Evolutionary conservation across 768 basidiomycete genomes (phyloP), one percentile per base, ranked within the genome.

Genomic region (Podaxis carcinomalis): DNA sequence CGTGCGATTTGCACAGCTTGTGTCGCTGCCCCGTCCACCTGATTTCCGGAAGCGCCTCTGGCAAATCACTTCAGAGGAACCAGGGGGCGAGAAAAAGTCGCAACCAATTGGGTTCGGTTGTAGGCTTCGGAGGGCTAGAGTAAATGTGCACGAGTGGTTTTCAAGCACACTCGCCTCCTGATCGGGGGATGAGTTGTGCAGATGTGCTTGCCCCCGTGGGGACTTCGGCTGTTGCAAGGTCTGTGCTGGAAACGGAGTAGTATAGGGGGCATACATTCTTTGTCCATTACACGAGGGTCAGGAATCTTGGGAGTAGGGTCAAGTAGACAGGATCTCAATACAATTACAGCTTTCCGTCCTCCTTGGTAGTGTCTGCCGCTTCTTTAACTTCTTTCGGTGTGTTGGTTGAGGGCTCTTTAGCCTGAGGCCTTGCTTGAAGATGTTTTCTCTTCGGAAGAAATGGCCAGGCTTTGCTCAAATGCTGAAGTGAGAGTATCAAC

Each of bases 191-290:
- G 78, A 85, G 77, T 79, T 78, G 82, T 75, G 73, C 67, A 69
- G 67, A 70, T 76, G 80, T 80, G 68, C 65, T 52, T 64, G 69
- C 87, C 87, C 81, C 84, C 85, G 83, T 86, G 86, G 87, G 89
- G 89, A 90, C 89, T 88, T 84, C 80, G 80, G 80, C 86, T 82
- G 77, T 74, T 83, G 89, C 86, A 74, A 90, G 89, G 87, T 67
- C 67, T 70, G 84, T 91, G 89, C 86, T 77, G 83, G 87, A 79
- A 74, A 68, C 75, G 81, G 88, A 75, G 89, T 91, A 90, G 89
- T 91, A 91, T 90, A 77, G 85, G 88, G 78, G 85, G 89, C 88
- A 72, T 62, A 91, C 86, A 90, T 78, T 56, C 65, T 55, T 59
- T 60, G 55, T n/a, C n/a, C n/a, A n/a, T n/a, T 36, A 23, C 47